Evolutionary conservation across 306 rosid genomes (phyloP).

Genomic region (Mimosa pudica): DNA sequence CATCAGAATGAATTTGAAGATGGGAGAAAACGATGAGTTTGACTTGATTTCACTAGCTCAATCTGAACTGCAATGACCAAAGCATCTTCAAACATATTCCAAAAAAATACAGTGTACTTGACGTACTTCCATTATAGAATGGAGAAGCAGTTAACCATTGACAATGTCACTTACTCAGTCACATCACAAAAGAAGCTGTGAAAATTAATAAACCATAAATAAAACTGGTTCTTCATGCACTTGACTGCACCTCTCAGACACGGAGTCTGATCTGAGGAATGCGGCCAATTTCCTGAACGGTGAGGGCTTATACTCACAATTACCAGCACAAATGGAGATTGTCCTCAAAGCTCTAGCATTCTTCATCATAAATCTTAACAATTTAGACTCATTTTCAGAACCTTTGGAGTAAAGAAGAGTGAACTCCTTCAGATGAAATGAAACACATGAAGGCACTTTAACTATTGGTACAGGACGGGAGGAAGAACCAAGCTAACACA

Average conservation of each 20-base stretch:
- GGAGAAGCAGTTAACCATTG: too few species aligned
- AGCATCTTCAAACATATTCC: neutral
- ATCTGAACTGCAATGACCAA: too few species aligned
- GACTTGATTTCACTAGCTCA: too few species aligned
- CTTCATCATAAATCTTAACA: conserved; percentile 9
- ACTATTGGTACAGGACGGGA: neutral
- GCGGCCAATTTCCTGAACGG: neutral
- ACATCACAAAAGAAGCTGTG: neutral
- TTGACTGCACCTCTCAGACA: neutral
- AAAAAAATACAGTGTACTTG: neutral
- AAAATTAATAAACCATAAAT: too few species aligned
- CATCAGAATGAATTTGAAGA: too few species aligned
- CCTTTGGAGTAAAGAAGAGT: neutral
- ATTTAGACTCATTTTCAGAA: neutral
- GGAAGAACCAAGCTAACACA: neutral
- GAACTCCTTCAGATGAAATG: neutral
- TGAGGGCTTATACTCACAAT: neutral
- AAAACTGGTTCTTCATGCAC: neutral
- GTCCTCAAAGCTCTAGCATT: conserved; percentile 23
- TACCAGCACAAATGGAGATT: neutral
- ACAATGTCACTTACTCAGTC: too few species aligned
- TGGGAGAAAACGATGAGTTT: too few species aligned
- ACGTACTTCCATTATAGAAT: too few species aligned
- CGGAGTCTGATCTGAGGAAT: neutral
- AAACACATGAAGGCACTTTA: neutral